These are phyloP conservation scores for Capronia americana DNA, from an alignment of 2,329 filamentous ascomycete species.

Conservation along the genomic window DNA sequence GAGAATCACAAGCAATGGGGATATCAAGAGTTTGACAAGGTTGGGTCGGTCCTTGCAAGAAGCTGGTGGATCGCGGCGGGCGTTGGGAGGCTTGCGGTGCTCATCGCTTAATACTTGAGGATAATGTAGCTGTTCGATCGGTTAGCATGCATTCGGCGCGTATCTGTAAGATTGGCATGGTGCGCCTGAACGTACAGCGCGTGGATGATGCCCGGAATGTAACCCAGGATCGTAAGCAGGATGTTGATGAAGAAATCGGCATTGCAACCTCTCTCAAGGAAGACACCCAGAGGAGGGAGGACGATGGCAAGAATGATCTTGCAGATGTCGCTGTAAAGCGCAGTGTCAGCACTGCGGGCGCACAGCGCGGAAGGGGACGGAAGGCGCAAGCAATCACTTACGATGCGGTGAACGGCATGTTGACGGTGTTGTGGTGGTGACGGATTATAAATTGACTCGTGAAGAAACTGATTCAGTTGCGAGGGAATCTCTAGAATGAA, in stretches of 20 bases:
- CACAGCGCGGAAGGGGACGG: constrained; percentile 27
- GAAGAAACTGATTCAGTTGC: neutral
- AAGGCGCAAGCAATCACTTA: constrained; percentile 45
- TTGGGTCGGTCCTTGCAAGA: constrained; percentile 36
- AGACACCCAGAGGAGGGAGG: constrained; percentile 88
- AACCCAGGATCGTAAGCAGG: constrained; percentile 78
- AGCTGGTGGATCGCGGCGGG: constrained; percentile 34
- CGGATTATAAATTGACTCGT: neutral
- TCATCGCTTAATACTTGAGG: constrained; percentile 73
- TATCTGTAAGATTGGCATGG: constrained; percentile 5
- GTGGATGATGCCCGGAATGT: constrained; percentile 87
- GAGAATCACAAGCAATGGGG: constrained; percentile 36
- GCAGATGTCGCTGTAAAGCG: constrained; percentile 68
- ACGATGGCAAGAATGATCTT: constrained; percentile 88
- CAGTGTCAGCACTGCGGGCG: constrained; percentile 27
- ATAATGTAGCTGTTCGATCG: constrained; percentile 72
- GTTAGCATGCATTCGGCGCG: constrained; percentile 25
- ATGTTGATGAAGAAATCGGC: constrained; percentile 92
- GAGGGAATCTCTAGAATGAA: constrained; percentile 10
- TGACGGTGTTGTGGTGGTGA: constrained; percentile 39
- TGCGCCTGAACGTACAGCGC: constrained; percentile 68
- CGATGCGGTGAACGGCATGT: constrained; percentile 60
- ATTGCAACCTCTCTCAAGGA: constrained; percentile 90
- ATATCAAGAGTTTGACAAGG: constrained; percentile 36
- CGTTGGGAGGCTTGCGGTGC: constrained; percentile 36